phyloP scores from a whole-genome alignment of 2,329 filamentous ascomycete genomes.

The Zasmidium citrigriseum region DNA sequence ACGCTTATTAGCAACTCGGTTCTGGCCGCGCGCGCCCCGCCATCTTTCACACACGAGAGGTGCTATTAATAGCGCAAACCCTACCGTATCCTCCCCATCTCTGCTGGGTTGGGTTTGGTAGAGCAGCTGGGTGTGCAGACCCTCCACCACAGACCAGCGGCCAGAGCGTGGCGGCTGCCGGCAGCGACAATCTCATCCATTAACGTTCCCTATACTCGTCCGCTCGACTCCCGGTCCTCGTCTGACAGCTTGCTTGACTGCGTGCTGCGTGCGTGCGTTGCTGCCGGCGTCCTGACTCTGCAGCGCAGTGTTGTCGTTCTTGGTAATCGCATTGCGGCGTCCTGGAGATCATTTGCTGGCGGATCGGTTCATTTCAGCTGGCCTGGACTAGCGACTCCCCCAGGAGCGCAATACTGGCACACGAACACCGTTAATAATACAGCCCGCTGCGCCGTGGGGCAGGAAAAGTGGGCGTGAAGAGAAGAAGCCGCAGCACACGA shows the following conservation, averaged over 20 bases:
- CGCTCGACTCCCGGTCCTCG: neutral
- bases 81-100: neutral
- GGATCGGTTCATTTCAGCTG: neutral
- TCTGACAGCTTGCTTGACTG: neutral
- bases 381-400: neutral
- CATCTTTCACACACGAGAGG: neutral
- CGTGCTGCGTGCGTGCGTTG: neutral
- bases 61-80: neutral
- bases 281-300: neutral
- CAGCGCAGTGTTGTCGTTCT: neutral
- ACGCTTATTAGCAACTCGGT: neutral
- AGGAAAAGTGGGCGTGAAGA: neutral
- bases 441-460: neutral
- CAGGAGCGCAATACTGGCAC: neutral
- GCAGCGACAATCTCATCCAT: neutral
- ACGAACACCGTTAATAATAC: neutral
- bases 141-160: too few relatives aligned
- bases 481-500: neutral
- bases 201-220: too few relatives aligned
- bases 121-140: too few relatives aligned
- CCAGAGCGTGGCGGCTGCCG: neutral
- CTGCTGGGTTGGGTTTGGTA: neutral
- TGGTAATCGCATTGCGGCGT: neutral
- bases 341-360: neutral
- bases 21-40: neutral